A percentile compares a stretch with the other conserved stretches of the same genome.
Evolutionary conservation across 768 basidiomycete species (phyloP).

Genomic region (Trametes cingulata): DNA sequence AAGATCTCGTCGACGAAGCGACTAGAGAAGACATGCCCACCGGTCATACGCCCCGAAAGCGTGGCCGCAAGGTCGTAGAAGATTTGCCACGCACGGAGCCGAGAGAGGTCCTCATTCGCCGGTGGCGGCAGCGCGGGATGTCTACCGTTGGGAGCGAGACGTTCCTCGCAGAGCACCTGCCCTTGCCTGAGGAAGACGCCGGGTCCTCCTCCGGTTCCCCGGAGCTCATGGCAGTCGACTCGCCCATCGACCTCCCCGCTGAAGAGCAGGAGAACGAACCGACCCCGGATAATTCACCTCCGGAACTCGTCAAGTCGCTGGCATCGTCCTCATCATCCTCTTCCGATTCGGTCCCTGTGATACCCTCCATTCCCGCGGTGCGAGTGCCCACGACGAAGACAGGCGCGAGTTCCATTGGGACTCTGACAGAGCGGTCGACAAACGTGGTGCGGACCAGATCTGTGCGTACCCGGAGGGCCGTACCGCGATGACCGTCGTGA

Average conservation of each 20-base stretch:
- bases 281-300: constrained; percentile 26
- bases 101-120: constrained; percentile 59
- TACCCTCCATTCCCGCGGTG: constrained; percentile 17
- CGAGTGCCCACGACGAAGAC: constrained; percentile 26
- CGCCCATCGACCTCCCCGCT: neutral
- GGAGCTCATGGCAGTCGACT: constrained; percentile 17
- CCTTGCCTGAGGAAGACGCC: constrained; percentile 34
- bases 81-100: constrained; percentile 70
- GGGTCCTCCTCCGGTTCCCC: constrained; percentile 16
- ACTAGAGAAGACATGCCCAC: constrained; percentile 64
- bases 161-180: constrained; percentile 40
- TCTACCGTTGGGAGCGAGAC: constrained; percentile 36
- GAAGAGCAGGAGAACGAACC: constrained; percentile 28
- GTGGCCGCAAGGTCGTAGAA: constrained; percentile 67
- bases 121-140: constrained; percentile 43
- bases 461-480: constrained; percentile 20
- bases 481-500: neutral
- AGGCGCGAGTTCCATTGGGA: constrained; percentile 28
- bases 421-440: constrained; percentile 37
- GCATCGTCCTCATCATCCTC: constrained; percentile 45
- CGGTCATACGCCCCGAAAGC: constrained; percentile 77
- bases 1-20: constrained; percentile 56
- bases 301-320: constrained; percentile 30
- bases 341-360: constrained; percentile 6
- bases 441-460: constrained; percentile 29